Conservation (phyloP, 306 rosid species). For the barrel medic (Medicago truncatula) region DNA sequence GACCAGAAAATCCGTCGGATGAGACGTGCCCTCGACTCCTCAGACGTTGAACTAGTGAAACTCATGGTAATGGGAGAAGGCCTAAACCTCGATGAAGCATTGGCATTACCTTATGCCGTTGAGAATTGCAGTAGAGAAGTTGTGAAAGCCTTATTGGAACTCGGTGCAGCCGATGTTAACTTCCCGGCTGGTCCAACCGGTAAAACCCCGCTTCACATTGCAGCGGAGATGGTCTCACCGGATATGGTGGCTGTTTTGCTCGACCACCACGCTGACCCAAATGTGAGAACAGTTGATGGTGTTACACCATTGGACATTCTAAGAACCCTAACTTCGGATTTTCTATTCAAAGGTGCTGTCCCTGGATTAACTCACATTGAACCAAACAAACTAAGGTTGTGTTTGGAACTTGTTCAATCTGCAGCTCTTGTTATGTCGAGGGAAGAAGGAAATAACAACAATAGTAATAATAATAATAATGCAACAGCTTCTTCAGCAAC, state of each 20-base stretch:
- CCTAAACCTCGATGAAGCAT: slow-evolving; percentile 85
- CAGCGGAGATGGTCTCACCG: slow-evolving; percentile 92
- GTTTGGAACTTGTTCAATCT: slow-evolving; percentile 93
- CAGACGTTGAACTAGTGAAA: slow-evolving; percentile 92
- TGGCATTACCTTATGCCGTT: slow-evolving; percentile 88
- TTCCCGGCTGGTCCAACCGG: slow-evolving; percentile 80
- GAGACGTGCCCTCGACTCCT: slow-evolving; percentile 89
- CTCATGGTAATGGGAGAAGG: slow-evolving; percentile 99
- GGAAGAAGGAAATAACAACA: slow-evolving; percentile 69
- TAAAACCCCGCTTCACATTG: slow-evolving; percentile 84
- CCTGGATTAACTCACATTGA: slow-evolving; percentile 93
- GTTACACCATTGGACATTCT: slow-evolving; percentile 85
- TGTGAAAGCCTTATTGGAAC: slow-evolving; percentile 84
- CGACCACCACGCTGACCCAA: slow-evolving; percentile 98
- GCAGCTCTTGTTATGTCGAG: slow-evolving; percentile 94
- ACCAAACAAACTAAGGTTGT: slow-evolving; percentile 89
- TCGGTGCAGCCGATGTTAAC: slow-evolving; percentile 94
- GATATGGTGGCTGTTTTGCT: slow-evolving; percentile 98
- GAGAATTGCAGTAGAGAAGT: slow-evolving; percentile 96
- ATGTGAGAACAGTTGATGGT: slow-evolving; percentile 78
- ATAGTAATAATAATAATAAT: not conserved
- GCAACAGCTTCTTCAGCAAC: slow-evolving; percentile 52
- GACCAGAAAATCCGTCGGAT: slow-evolving; percentile 93
- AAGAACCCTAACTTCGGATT: slow-evolving; percentile 98
- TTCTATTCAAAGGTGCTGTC: slow-evolving; percentile 96